Conservation (phyloP, 768 basidiomycete species). For the Auricularia sp. region DNA sequence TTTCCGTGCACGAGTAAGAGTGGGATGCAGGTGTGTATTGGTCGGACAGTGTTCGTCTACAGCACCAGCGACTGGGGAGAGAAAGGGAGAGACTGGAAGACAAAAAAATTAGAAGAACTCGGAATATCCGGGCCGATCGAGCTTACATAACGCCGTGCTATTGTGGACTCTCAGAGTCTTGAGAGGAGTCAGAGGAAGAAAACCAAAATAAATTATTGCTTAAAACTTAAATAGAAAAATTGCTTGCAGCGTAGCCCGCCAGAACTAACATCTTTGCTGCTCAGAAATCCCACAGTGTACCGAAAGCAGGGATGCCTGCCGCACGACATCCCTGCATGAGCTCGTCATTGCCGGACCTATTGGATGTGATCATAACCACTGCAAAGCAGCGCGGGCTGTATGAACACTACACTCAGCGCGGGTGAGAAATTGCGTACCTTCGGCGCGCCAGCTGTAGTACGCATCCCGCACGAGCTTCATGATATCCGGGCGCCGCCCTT, state of each 20-base stretch:
- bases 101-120: too few species aligned
- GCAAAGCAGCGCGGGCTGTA: not conserved
- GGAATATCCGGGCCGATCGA: too few species aligned
- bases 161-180: too few species aligned
- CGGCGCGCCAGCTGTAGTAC: conserved; percentile 9
- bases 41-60: too few species aligned
- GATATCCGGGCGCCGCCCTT: conserved; percentile 10
- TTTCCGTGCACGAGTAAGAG: too few species aligned
- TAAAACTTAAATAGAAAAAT: not conserved
- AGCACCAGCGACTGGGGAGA: too few species aligned
- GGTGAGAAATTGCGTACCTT: conserved; percentile 6
- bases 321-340: conserved; percentile 13
- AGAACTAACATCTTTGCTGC: conserved; percentile 16
- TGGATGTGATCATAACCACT: conserved; percentile 15
- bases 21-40: too few species aligned
- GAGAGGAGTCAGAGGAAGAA: not conserved
- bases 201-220: not conserved
- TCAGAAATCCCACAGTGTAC: conserved; percentile 15
- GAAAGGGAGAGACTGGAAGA: too few species aligned
- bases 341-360: conserved; percentile 11
- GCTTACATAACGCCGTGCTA: too few species aligned
- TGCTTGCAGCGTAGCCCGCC: not conserved
- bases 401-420: not conserved
- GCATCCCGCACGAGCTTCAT: conserved; percentile 11
- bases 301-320: conserved; percentile 11